A percentile compares a stretch with the other conserved stretches of the same genome.
Conservation (phyloP, 495 filamentous ascomycete genomes). For the Neurospora sp. region DNA sequence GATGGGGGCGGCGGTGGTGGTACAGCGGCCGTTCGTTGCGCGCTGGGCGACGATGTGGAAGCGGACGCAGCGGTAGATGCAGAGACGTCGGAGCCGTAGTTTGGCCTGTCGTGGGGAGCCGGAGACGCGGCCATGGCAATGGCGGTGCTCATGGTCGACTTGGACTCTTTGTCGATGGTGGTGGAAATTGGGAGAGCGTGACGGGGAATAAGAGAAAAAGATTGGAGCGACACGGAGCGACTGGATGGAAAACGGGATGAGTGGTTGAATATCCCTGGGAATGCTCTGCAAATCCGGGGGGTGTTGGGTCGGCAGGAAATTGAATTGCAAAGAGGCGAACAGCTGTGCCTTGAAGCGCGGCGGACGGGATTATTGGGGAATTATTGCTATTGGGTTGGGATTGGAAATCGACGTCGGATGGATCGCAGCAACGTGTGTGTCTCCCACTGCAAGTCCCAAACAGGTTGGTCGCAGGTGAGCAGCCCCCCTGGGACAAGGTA, state of each 20-base stretch:
- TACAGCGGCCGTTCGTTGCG: conserved; percentile 32
- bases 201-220: conserved; percentile 1
- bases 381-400: neutral
- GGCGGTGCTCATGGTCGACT: conserved; percentile 45
- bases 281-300: conserved; percentile 13
- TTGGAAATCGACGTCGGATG: neutral
- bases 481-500: neutral
- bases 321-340: conserved; percentile 4
- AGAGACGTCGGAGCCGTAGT: conserved; percentile 37
- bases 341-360: conserved; percentile 1
- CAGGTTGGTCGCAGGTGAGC: neutral
- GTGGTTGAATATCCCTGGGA: neutral
- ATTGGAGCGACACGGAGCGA: conserved; percentile 1
- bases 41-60: conserved; percentile 30
- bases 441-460: neutral
- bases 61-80: conserved; percentile 26
- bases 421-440: neutral
- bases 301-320: conserved; percentile 8
- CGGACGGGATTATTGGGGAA: neutral
- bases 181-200: neutral
- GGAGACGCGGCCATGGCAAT: conserved; percentile 51
- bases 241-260: neutral
- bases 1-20: conserved; percentile 21
- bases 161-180: conserved; percentile 3
- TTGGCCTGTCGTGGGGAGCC: conserved; percentile 46